These are phyloP conservation scores for Dalbergia oliveri DNA, from an alignment of 306 rosid species.

Conservation along the genomic window DNA sequence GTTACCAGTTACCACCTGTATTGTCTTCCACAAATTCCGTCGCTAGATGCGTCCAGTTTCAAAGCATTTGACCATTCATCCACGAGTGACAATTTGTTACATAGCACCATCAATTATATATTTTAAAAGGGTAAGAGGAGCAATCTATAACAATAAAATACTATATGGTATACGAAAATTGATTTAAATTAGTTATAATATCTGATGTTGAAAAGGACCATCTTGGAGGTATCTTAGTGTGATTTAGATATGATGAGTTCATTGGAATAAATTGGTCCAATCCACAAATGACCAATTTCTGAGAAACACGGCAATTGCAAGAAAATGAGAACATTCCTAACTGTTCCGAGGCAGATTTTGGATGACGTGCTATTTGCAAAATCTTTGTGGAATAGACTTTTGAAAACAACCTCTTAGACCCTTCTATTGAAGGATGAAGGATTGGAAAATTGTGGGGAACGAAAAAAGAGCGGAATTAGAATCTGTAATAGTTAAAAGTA, in stretches of 20 bases:
- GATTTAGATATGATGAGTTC: constrained; percentile 42
- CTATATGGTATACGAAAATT: constrained; percentile 9
- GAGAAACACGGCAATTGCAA: constrained; percentile 40
- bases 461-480: background rate
- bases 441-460: background rate
- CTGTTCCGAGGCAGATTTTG: constrained; percentile 22
- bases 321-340: constrained; percentile 31
- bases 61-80: constrained; percentile 43
- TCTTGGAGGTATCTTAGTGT: constrained; percentile 35
- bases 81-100: constrained; percentile 34
- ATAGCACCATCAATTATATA: constrained; percentile 26
- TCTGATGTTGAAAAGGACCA: constrained; percentile 19
- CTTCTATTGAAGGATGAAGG: background rate
- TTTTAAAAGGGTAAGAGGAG: constrained; percentile 6
- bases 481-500: background rate
- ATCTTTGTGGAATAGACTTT: constrained; percentile 37
- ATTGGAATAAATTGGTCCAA: constrained; percentile 23
- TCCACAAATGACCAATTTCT: constrained; percentile 1
- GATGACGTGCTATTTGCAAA: background rate
- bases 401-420: constrained; percentile 15
- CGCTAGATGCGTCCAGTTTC: constrained; percentile 23
- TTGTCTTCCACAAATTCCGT: constrained; percentile 12
- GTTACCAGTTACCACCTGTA: background rate
- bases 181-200: background rate
- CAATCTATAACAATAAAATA: constrained; percentile 1